Percentiles rank a stretch among this genome's conserved stretches.
These are phyloP conservation scores for Fusarium clavum DNA, from an alignment of 2,329 filamentous ascomycete genomes.

Conservation along the genomic window DNA sequence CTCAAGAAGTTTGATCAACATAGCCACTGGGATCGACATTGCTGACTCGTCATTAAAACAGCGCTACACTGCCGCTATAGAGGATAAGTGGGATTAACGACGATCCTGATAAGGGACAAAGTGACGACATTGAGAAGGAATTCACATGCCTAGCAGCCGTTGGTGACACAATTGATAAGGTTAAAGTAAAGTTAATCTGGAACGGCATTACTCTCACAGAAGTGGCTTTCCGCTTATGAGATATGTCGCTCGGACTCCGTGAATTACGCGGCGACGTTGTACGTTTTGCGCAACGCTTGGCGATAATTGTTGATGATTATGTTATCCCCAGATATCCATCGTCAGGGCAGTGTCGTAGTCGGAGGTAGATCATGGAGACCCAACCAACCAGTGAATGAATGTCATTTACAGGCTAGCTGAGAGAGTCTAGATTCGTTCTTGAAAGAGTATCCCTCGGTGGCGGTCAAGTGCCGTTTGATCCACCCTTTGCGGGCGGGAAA, in stretches of 20 bases:
- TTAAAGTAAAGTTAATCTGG: slow-evolving; percentile 39
- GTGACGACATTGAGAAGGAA: slow-evolving; percentile 13
- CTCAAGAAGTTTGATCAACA: not conserved
- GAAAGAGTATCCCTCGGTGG: slow-evolving; percentile 13
- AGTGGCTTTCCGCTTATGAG: not conserved
- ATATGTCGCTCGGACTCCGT: slow-evolving; percentile 9
- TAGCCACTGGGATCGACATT: slow-evolving; percentile 33
- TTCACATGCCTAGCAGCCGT: slow-evolving; percentile 13
- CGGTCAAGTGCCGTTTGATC: slow-evolving; percentile 37
- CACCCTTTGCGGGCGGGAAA: slow-evolving; percentile 32
- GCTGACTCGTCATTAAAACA: slow-evolving; percentile 23
- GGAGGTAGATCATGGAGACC: slow-evolving; percentile 14
- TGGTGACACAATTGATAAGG: slow-evolving; percentile 39
- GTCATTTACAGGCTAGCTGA: slow-evolving; percentile 34
- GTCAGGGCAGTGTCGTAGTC: slow-evolving; percentile 3
- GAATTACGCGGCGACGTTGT: slow-evolving; percentile 40
- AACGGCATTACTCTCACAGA: not conserved
- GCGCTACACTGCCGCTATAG: not conserved
- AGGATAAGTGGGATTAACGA: slow-evolving; percentile 13
- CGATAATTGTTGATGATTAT: slow-evolving; percentile 3
- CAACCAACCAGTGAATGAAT: slow-evolving; percentile 15
- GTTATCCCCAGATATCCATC: not conserved
- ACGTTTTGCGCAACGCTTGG: slow-evolving; percentile 29
- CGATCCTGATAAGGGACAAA: slow-evolving; percentile 34
- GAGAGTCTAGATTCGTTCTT: not conserved